Conservation (phyloP, 2,329 filamentous ascomycete genomes). For the Pseudogymnoascus sp. region DNA sequence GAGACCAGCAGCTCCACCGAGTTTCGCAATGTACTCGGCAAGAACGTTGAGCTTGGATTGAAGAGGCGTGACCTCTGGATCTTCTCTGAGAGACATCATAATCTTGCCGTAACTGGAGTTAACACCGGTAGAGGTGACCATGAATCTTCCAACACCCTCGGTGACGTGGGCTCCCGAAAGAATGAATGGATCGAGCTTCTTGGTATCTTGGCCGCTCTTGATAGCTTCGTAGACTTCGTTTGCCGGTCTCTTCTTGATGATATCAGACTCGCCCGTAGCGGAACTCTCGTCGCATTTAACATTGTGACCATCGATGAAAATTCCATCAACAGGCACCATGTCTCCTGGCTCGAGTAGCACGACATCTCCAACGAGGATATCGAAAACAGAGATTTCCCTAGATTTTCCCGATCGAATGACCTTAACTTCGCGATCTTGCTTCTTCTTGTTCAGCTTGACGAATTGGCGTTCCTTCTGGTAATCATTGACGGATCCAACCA, state of each 20-base stretch:
- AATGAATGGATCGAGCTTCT: constrained; percentile 71
- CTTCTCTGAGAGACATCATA: constrained; percentile 69
- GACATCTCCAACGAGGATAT: constrained; percentile 66
- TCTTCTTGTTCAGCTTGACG: constrained; percentile 71
- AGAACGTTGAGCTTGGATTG: constrained; percentile 71
- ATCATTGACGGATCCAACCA: constrained; percentile 71
- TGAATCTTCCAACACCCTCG: constrained; percentile 66
- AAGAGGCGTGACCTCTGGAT: constrained; percentile 68
- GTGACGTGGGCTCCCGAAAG: constrained; percentile 71
- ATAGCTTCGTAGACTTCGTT: constrained; percentile 58
- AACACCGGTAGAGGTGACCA: constrained; percentile 66
- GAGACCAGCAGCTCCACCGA: constrained; percentile 62
- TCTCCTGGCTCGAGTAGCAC: constrained; percentile 67
- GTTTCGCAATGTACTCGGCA: constrained; percentile 72
- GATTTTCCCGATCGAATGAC: constrained; percentile 67
- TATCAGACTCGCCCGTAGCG: constrained; percentile 66
- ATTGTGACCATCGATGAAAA: constrained; percentile 58
- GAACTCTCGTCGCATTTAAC: constrained; percentile 67
- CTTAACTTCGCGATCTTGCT: constrained; percentile 67
- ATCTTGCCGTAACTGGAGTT: constrained; percentile 71
- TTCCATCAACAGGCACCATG: constrained; percentile 63
- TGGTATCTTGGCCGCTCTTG: constrained; percentile 45
- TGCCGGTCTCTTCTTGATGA: constrained; percentile 58
- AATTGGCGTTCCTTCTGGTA: constrained; percentile 79
- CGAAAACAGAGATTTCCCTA: constrained; percentile 60